Conservation (phyloP, 1,284 basidiomycete genomes). For the Ganoderma sinense region DNA sequence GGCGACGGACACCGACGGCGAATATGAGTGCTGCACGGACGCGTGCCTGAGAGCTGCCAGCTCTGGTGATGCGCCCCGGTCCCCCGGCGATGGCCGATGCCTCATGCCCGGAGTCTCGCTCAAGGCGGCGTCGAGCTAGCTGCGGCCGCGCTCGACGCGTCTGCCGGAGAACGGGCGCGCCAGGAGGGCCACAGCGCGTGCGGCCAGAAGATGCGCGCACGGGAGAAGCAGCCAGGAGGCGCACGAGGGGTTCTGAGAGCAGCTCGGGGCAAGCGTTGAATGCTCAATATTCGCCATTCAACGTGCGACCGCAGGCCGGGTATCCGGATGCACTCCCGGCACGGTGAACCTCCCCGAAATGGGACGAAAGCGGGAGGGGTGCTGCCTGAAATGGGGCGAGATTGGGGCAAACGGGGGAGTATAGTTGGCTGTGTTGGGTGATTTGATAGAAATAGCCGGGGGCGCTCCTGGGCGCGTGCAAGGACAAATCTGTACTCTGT, state of each 20-base stretch:
- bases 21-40: constrained; percentile 1
- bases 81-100: constrained; percentile 29
- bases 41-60: constrained; percentile 31
- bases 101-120: constrained; percentile 13
- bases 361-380: constrained; percentile 5
- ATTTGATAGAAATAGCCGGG: constrained; percentile 37
- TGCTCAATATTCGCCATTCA: background rate
- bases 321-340: background rate
- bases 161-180: background rate
- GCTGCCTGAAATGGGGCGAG: constrained; percentile 8
- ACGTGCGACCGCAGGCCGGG: background rate
- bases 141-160: background rate
- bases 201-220: background rate
- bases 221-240: background rate
- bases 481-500: constrained; percentile 39
- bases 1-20: background rate
- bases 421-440: constrained; percentile 33
- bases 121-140: background rate
- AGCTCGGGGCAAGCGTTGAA: background rate
- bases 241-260: background rate
- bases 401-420: constrained; percentile 26
- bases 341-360: background rate
- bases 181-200: background rate
- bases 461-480: constrained; percentile 34
- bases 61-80: constrained; percentile 20